A percentile compares a stretch with the other conserved stretches of the same genome.
Conservation (phyloP, 139 green algal species). For the Marvania coccoides region DNA sequence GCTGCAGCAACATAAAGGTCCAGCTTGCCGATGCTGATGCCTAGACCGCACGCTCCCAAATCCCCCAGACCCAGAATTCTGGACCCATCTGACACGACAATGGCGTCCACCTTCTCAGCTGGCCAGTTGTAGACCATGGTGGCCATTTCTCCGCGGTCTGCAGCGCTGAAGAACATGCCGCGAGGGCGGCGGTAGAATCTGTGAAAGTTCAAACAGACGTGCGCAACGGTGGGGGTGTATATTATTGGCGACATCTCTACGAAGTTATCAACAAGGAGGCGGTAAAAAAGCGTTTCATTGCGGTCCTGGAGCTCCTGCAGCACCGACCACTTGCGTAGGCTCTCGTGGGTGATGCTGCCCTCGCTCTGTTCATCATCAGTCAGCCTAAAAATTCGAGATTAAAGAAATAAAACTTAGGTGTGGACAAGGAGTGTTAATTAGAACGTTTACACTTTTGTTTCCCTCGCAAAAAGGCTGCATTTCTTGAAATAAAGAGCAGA, state of each 20-base stretch:
- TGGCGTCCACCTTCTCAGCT: slow-evolving; percentile 49
- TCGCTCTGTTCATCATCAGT: slow-evolving; percentile 34
- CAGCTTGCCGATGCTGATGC: slow-evolving; percentile 83
- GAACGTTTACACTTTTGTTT: no score
- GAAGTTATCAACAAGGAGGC: slow-evolving; percentile 52
- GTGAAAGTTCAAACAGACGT: slow-evolving; percentile 57
- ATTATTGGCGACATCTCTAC: slow-evolving; percentile 83
- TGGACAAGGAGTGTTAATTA: no score
- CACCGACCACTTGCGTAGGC: slow-evolving; percentile 62
- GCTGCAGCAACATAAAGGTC: slow-evolving; percentile 89
- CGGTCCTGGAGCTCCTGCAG: slow-evolving; percentile 77
- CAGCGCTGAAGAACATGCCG: slow-evolving; percentile 86
- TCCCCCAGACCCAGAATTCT: slow-evolving; percentile 79
- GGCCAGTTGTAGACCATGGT: slow-evolving; percentile 60
- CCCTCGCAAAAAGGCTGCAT: no score
- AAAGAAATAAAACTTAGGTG: no score
- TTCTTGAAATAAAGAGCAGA: no score
- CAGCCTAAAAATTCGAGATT: no score
- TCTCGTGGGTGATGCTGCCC: slow-evolving; percentile 47
- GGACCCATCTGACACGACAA: slow-evolving; percentile 70
- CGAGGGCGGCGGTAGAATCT: slow-evolving; percentile 63
- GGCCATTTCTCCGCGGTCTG: slow-evolving; percentile 72
- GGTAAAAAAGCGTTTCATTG: slow-evolving; percentile 96
- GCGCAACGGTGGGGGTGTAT: slow-evolving; percentile 60
- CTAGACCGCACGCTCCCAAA: slow-evolving; percentile 71